Evolutionary conservation across 2,329 filamentous ascomycete species (phyloP).

Genomic region (Arthrobotrys conoides): DNA sequence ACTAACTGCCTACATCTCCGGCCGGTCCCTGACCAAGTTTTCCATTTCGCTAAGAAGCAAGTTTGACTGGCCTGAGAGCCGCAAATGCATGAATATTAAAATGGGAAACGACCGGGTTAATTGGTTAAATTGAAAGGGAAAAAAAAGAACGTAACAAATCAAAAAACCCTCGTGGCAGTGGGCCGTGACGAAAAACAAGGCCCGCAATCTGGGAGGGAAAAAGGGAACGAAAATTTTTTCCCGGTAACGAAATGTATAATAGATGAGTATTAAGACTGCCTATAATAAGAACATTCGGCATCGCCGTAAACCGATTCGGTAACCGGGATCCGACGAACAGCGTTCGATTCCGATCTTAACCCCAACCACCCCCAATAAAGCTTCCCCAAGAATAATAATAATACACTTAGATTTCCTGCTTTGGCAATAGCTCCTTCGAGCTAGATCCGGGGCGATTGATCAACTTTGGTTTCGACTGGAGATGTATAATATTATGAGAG

Average conservation of each 20-base stretch:
- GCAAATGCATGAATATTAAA: constrained; percentile 3
- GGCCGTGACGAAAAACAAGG: constrained; percentile 30
- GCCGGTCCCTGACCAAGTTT: constrained; percentile 51
- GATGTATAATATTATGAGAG: constrained; percentile 53
- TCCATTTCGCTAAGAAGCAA: constrained; percentile 37
- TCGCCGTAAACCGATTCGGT: constrained; percentile 48
- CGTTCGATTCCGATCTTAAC: constrained; percentile 20
- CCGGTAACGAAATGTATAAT: constrained; percentile 60
- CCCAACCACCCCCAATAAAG: constrained; percentile 17
- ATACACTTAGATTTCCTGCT: constrained; percentile 24
- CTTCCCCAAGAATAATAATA: constrained; percentile 26
- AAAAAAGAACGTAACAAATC: constrained; percentile 17
- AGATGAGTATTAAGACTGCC: constrained; percentile 26
- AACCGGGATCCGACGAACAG: constrained; percentile 54
- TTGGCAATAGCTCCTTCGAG: constrained; percentile 42
- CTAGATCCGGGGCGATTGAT: constrained; percentile 26
- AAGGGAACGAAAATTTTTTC: constrained; percentile 47
- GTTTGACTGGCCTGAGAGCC: constrained; percentile 22
- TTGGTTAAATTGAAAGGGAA: too few relatives aligned
- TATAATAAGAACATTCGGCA: constrained; percentile 58
- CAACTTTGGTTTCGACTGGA: constrained; percentile 34
- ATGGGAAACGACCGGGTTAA: neutral
- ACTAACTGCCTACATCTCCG: constrained; percentile 24
- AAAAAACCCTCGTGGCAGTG: constrained; percentile 42
- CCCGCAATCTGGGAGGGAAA: constrained; percentile 1